A percentile compares a stretch with the other conserved stretches of the same genome.
phyloP scores from a whole-genome alignment of 2,329 filamentous ascomycete genomes.

The Fonsecaea erecta region DNA sequence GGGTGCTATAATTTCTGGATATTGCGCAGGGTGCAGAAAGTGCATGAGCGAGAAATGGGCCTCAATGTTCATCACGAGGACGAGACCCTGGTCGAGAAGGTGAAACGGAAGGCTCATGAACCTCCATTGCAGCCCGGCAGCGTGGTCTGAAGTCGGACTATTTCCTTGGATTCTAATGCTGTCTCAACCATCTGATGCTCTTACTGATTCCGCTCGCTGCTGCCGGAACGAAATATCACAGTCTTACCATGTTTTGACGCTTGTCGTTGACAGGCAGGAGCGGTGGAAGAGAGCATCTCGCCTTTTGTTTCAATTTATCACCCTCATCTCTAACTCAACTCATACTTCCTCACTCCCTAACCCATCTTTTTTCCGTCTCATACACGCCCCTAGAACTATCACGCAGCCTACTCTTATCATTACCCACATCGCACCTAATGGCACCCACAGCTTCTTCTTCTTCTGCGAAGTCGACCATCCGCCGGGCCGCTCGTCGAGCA shows the following conservation, averaged over 20 bases:
- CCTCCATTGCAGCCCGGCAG: conserved; percentile 25
- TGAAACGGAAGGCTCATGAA: conserved; percentile 31
- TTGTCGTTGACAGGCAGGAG: neutral
- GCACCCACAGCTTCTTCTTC: conserved; percentile 2
- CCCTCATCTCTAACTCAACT: neutral
- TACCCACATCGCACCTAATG: conserved; percentile 3
- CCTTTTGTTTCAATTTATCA: neutral
- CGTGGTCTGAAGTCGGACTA: conserved; percentile 16
- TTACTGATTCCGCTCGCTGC: neutral
- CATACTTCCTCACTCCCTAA: neutral
- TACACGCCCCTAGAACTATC: neutral
- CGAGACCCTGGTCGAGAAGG: conserved; percentile 33
- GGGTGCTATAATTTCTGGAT: conserved; percentile 47
- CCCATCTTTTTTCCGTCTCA: neutral
- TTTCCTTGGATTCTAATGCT: neutral
- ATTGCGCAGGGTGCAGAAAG: conserved; percentile 42
- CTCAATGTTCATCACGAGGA: conserved; percentile 27
- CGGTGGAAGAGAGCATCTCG: neutral
- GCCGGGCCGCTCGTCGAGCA: conserved; percentile 3
- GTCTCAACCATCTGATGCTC: neutral
- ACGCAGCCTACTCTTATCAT: neutral
- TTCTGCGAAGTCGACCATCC: neutral
- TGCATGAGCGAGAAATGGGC: conserved; percentile 42
- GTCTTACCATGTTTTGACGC: neutral
- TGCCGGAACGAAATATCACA: neutral